Percentiles rank a stretch among this genome's conserved stretches.
phyloP scores from a whole-genome alignment of 2,329 filamentous ascomycete genomes.

The Aspergillus chevalieri region DNA sequence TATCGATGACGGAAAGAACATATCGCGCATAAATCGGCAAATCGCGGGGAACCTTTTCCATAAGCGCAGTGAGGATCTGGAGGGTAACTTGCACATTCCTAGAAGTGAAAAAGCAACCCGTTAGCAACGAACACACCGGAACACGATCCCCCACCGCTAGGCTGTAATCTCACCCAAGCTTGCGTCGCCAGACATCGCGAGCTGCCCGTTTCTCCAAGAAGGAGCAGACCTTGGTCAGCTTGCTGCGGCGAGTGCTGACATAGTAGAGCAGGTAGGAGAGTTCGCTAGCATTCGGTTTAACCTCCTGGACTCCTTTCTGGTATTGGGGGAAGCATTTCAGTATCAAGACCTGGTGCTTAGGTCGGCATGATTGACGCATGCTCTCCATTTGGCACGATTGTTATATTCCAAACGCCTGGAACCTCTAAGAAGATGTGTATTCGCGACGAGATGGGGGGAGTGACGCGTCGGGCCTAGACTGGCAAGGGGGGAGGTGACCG shows the following conservation, averaged over 20 bases:
- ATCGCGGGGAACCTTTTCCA: conserved; percentile 88
- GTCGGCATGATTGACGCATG: conserved; percentile 61
- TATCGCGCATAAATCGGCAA: conserved; percentile 81
- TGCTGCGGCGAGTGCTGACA: conserved; percentile 85
- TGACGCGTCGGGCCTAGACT: background rate
- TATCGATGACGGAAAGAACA: conserved; percentile 76
- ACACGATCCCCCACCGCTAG: background rate
- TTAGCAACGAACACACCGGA: background rate
- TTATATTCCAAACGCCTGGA: too few species aligned
- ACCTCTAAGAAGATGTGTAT: background rate
- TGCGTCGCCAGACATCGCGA: conserved; percentile 80
- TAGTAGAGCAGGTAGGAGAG: conserved; percentile 97
- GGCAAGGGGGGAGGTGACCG: background rate
- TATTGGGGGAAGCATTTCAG: conserved; percentile 94
- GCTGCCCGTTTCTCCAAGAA: conserved; percentile 94
- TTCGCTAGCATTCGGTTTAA: conserved; percentile 94
- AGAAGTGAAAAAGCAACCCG: conserved; percentile 2
- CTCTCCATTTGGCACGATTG: conserved; percentile 42
- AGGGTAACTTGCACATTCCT: conserved; percentile 93
- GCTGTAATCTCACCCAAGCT: conserved; percentile 65
- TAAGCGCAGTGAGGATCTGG: conserved; percentile 81
- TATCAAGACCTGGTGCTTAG: conserved; percentile 93
- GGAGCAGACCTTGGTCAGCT: conserved; percentile 90
- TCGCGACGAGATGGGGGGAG: background rate
- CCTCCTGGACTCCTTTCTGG: conserved; percentile 83